Base-by-base conservation (phyloP, 1,284 basidiomycete genomes). In the Boletus hoseneyae region DNA sequence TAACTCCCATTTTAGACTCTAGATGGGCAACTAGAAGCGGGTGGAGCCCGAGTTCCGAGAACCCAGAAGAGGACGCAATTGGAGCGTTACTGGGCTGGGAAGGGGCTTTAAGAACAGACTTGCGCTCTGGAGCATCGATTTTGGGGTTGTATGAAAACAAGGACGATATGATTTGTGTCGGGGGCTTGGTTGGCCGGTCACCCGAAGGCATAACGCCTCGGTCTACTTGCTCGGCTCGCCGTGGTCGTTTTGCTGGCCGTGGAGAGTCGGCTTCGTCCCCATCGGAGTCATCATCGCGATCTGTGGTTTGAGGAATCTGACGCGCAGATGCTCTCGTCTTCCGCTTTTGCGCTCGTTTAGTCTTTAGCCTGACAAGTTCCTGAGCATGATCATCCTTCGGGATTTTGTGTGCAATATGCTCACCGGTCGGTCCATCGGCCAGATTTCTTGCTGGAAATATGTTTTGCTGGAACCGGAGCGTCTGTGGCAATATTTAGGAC, bases 361-460 rank as follows among this genome's bases (percentile, higher is more conserved):
- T 80, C 72, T 87, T 88, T 52, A 87, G 61, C 64, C 86, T 89
- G 55, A 36, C 43, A 49, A 52, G 35, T n/a, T 45, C 34, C 48
- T 50, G 47, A 54, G 52, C 15, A 40, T 49, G 36, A 32, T 36
- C 9, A 27, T 27, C 25, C 8, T 5, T 34, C 15, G n/a, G 21
- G 2, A 15, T 45, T 42, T 50, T 6, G 30, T 32, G 30, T 41
- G 43, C 36, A 47, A 42, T 51, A 16, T 3, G 69, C 74, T 53
- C 57, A 87, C 91, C 90, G 79, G 60, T 94, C 90, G 12, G 87
- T 92, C 89, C 90, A 93, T 67, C 88, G 74, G 6, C 89, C 88
- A 23, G 86, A 84, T 63, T 87, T 91, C 60, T 82, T 82, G 15
- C 52, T 60, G 2, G 53, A 51, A 0, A 42, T 46, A 38, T 62